Evolutionary conservation across 2,329 filamentous ascomycete species (phyloP), one percentile per base, ranked within the genome.

Genomic region (Colletotrichum tamarilloi): DNA sequence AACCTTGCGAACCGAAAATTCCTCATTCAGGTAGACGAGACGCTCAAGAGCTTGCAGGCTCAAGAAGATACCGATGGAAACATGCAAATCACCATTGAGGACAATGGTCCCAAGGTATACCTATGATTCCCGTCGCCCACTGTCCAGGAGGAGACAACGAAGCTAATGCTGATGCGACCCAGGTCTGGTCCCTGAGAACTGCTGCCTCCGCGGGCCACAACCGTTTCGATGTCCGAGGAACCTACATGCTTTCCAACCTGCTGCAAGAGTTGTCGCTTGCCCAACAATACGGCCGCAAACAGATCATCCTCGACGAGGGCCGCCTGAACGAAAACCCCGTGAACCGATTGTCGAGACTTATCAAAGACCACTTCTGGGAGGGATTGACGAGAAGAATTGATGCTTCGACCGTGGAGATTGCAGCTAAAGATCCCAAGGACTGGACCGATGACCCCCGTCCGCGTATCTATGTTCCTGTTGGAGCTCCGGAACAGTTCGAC

Each of bases 71-170:
- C 95, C 35, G 95, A 99, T 83, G 88, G 90, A 69, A 98, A 99
- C 83, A 94, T 95, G 88, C 95, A 98, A 83, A 99, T 99, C 82
- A 99, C 97, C 35, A 97, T 98, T 78, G 97, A 98, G 80, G 97
- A 99, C 84, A 90, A 91, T 76, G 97, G 97, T 0, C 96, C 97
- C 62, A 99, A 98, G 89, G 94, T 93, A 82, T 75, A 80, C 28
- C 11, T 32, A 26, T 53, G 62, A 14, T 12, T 19, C 42, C 42
- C 26, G 28, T n/a, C 46, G 11, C 28, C 26, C 26, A 22, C 8
- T 26, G 9, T 1, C 2, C 9, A 12, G 14, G 3, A 55, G 42
- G 7, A 49, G 42, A 49, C 42, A 30, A 57, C 22, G 4, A 62
- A 46, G 73, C 64, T 74, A 28, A 77, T 72, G 42, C 69, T 14